Evolutionary conservation across 768 basidiomycete genomes (phyloP).

Genomic region (Phallus indusiatus): DNA sequence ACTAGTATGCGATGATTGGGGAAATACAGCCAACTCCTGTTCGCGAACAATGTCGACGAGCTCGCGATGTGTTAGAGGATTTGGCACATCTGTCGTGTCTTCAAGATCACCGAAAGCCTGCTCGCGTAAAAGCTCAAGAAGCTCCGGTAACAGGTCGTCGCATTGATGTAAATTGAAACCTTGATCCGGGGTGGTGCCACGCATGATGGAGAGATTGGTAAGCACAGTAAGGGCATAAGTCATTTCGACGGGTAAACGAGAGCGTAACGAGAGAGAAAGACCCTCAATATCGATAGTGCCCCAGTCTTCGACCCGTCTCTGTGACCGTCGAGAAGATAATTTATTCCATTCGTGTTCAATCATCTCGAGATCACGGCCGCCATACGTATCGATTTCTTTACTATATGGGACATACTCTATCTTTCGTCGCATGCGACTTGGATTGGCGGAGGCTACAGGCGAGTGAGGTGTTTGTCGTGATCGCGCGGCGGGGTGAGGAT

Average conservation of each 20-base stretch:
- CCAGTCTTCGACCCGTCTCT: conserved; percentile 77
- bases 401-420: conserved; percentile 82
- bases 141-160: conserved; percentile 73
- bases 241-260: conserved; percentile 71
- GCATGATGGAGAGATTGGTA: conserved; percentile 71
- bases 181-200: conserved; percentile 35
- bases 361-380: conserved; percentile 68
- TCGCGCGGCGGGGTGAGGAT: not conserved
- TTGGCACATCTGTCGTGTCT: conserved; percentile 15
- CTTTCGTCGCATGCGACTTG: conserved; percentile 59
- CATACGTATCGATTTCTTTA: conserved; percentile 64
- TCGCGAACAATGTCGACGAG: conserved; percentile 52
- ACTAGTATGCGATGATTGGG: conserved; percentile 38
- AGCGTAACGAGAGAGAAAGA: conserved; percentile 89
- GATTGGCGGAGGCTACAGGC: conserved; percentile 28
- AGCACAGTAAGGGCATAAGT: conserved; percentile 87
- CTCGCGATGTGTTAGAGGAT: conserved; percentile 51
- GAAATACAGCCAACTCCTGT: conserved; percentile 47
- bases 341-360: conserved; percentile 54
- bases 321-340: conserved; percentile 38
- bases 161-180: conserved; percentile 74
- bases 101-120: conserved; percentile 53
- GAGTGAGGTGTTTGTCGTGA: not conserved
- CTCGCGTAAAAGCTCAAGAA: conserved; percentile 82
- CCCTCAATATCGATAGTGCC: conserved; percentile 84